These are phyloP conservation scores for Coriaria nepalensis DNA, from an alignment of 306 rosid species.

Conservation along the genomic window DNA sequence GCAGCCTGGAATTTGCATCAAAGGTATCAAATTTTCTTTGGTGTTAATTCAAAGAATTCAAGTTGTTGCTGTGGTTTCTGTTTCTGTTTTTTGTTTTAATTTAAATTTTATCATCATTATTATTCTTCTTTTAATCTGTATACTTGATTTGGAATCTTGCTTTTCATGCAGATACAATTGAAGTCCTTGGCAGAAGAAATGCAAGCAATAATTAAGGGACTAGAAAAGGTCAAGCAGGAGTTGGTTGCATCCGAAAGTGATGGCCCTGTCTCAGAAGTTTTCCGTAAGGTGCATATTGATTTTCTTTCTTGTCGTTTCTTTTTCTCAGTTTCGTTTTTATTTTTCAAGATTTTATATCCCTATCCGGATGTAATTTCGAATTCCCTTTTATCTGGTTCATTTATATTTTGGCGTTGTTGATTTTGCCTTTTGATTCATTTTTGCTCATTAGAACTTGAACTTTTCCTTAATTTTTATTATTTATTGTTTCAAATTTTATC, in stretches of 20 bases:
- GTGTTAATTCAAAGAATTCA: neutral
- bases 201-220: constrained; percentile 86
- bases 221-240: constrained; percentile 88
- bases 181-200: constrained; percentile 98
- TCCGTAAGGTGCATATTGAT: constrained; percentile 47
- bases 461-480: no score
- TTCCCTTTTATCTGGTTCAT: no score
- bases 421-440: no score
- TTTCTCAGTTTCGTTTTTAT: neutral
- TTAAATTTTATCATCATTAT: neutral
- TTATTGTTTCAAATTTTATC: neutral
- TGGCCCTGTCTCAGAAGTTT: constrained; percentile 75
- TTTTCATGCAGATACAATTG: constrained; percentile 80
- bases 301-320: neutral
- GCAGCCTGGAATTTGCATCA: constrained; percentile 67
- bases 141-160: constrained; percentile 11
- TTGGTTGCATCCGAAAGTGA: constrained; percentile 74
- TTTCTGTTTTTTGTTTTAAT: no score
- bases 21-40: constrained; percentile 45
- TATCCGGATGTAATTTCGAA: no score
- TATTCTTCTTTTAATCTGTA: constrained; percentile 1
- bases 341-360: no score
- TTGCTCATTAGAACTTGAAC: no score
- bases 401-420: no score
- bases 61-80: no score